Conservation (phyloP, 805 yeast genomes). For the Lipomyces anomalus region DNA sequence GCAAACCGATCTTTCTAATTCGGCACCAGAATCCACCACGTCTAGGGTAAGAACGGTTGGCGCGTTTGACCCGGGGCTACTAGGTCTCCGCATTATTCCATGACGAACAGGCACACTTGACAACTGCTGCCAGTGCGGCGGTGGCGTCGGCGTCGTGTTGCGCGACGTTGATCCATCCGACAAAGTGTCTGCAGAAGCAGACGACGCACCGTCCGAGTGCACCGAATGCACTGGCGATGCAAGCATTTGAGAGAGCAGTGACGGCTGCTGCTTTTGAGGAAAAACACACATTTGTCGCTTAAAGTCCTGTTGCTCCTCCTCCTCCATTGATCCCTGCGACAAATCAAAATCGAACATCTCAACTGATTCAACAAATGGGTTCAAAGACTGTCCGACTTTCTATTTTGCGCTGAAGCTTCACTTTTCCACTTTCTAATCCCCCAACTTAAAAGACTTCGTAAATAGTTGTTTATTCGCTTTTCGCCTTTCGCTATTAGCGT, state of each 20-base stretch:
- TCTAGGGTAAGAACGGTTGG: no score
- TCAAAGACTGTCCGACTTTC: no score
- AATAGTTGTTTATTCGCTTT: no score
- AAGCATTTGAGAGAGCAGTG: constrained; percentile 20
- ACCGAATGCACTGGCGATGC: constrained; percentile 11
- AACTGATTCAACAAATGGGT: no score
- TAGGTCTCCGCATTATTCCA: constrained; percentile 4
- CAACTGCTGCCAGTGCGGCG: constrained; percentile 2
- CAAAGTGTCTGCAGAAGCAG: constrained; percentile 2
- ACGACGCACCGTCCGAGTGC: constrained; percentile 9
- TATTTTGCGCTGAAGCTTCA: no score
- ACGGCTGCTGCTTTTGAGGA: constrained; percentile 15
- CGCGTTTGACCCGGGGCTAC: not conserved
- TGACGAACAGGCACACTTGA: not conserved
- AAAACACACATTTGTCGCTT: constrained; percentile 8
- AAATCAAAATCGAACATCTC: no score
- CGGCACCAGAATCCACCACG: no score
- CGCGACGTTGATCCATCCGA: constrained; percentile 20
- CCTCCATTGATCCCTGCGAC: no score
- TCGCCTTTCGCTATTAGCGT: no score
- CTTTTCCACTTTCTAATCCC: no score
- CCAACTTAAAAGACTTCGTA: no score
- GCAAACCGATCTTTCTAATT: constrained; percentile 16
- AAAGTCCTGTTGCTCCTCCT: no score
- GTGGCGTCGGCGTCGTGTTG: constrained; percentile 21